Conservation (phyloP, 2,329 filamentous ascomycete genomes). For the Cercospora beticola region DNA sequence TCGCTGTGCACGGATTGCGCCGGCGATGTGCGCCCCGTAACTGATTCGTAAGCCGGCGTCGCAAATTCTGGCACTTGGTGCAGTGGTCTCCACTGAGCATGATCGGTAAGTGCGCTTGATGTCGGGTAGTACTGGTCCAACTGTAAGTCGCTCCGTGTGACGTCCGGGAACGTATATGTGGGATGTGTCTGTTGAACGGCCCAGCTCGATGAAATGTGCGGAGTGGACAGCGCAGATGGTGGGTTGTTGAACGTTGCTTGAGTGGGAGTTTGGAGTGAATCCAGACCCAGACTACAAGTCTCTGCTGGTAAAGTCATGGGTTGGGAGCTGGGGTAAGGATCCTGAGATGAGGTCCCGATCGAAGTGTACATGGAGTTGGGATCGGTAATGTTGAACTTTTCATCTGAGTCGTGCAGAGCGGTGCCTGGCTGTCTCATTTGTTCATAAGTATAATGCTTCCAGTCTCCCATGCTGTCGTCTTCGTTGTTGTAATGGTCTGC, state of each 20-base stretch:
- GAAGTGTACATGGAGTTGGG: slow-evolving; percentile 4
- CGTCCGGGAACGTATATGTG: slow-evolving; percentile 2
- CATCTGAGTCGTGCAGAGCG: background rate
- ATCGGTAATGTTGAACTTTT: slow-evolving; percentile 7
- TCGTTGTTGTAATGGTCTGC: slow-evolving; percentile 16
- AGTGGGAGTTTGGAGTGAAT: slow-evolving; percentile 22
- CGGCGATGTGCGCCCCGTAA: slow-evolving; percentile 22
- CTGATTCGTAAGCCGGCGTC: background rate
- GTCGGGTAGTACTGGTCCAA: slow-evolving; percentile 20
- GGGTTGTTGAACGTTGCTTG: slow-evolving; percentile 19
- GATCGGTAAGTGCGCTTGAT: slow-evolving; percentile 18
- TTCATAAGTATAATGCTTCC: slow-evolving; percentile 16
- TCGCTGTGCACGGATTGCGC: slow-evolving; percentile 28
- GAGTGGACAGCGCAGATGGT: background rate
- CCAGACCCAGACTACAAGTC: slow-evolving; percentile 11
- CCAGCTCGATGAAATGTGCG: background rate
- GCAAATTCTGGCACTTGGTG: background rate
- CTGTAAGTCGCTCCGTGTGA: background rate
- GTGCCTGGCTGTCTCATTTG: slow-evolving; percentile 6
- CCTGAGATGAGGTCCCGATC: slow-evolving; percentile 10
- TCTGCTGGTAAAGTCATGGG: slow-evolving; percentile 22
- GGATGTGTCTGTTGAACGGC: background rate
- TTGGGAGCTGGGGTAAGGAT: slow-evolving; percentile 19
- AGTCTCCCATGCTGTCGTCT: slow-evolving; percentile 12
- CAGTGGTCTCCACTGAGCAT: slow-evolving; percentile 1